Base-by-base conservation (phyloP, 768 basidiomycete species). In the Astraeus odoratus region DNA sequence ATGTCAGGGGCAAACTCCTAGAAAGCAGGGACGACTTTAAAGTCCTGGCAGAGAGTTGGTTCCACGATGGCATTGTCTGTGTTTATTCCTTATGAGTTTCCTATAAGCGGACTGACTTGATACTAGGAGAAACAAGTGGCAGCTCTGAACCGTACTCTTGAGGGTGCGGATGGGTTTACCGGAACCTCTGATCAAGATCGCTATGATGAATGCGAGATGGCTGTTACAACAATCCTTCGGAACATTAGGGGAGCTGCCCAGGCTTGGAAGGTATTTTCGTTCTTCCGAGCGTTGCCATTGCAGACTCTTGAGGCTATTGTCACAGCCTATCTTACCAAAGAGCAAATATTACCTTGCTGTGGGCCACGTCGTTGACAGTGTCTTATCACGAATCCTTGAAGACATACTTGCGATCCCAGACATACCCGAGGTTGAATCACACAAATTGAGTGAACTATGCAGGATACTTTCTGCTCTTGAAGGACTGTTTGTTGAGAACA, bases 381-480 rank as follows among this genome's bases (percentile, higher is more conserved):
- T 78, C 5, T 68, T 95, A 20, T 72, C 72, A 5, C 72, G 78
- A 16, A 74, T 95, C 18, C 70, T 91, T 12, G 72, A 73, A 29
- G 83, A 89, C 55, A 72, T 96, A 16, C 68, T 94, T 27, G 77
- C 77, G 1, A 67, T 96, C 36, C 72, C 77, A 5, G 94, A 97
- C 61, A 96, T 97, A 49, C 81, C 93, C 0, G 91, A 87, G 53
- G 69, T 81, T 8, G 94, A 96, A 55, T 94, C 91, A 1, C 83
- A 86, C 52, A 73, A 80, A 40, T 66, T 96, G 36, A 83, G 83
- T 54, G 89, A 93, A 58, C 72, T 95, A 2, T 89, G 90, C 62
- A 75, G 79, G 39, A 81, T 90, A 24, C 61, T 96, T 42, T 77
- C 81, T 46, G 76, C 85, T 4, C 61, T 95, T 37, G 93, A 96